These are phyloP conservation scores for Forsythia viridissima DNA, from an alignment of 257 asterid species.

Conservation along the genomic window DNA sequence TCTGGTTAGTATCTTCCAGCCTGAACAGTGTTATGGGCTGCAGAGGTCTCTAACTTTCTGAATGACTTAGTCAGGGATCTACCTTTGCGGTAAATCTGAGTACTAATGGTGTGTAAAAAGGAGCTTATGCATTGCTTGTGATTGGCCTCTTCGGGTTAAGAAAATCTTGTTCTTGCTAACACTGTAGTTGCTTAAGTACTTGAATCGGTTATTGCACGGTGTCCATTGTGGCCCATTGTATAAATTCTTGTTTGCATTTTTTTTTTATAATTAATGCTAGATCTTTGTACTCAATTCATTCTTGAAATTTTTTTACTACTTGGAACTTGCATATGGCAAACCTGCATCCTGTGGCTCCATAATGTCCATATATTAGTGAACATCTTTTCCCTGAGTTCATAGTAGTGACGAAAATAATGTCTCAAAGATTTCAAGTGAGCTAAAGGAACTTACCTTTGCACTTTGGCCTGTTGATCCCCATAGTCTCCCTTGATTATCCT, in stretches of 20 bases:
- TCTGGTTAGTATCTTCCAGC: not conserved
- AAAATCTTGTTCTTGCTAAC: not conserved
- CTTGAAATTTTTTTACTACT: not conserved
- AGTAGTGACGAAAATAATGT: not conserved
- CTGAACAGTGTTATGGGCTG: not conserved
- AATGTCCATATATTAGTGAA: not conserved
- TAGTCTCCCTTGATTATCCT: not conserved
- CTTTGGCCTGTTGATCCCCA: not conserved
- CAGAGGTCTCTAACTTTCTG: not conserved
- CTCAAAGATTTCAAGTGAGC: not conserved
- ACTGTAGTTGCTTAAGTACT: not conserved
- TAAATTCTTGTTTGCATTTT: not conserved
- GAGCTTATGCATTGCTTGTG: not conserved
- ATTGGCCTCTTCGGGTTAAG: not conserved
- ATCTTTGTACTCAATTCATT: not conserved
- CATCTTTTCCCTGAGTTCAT: not conserved
- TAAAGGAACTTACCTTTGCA: not conserved
- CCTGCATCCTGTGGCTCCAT: not conserved
- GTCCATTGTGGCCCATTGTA: not conserved
- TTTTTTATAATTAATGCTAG: not conserved
- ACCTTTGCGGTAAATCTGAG: not conserved
- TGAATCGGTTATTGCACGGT: not conserved
- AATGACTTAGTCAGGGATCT: not conserved
- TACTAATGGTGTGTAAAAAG: not conserved
- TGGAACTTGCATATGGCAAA: not conserved